Base-by-base conservation (phyloP, 75 land plant species). In the Larix kaempferi region DNA sequence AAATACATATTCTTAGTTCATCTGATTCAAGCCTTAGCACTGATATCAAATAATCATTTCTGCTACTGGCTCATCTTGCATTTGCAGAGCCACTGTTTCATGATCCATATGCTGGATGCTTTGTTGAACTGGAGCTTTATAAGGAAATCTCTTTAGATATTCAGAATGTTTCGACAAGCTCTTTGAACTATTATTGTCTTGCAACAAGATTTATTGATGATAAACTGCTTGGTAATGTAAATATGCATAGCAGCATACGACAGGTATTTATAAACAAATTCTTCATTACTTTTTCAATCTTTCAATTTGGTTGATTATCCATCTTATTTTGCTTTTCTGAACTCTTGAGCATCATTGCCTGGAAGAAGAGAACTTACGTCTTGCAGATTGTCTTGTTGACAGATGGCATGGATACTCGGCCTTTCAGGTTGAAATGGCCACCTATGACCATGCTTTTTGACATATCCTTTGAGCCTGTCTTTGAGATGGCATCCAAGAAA, bases 341-440 rank as follows among this genome's bases (percentile, higher is more conserved):
- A n/a, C 52, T 33, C 27, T 17, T 72, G 12, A 41, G 62, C 54
- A 49, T 6, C 74, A 41, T 5, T 2, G 15, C 35, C 57, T 21
- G 21, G n/a, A 25, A 73, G 23, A 44, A 74, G 77, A 63, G n/a
- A 35, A 39, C 71, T 79, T 37, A 78, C 57, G 25, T 72, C 75
- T 35, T 81, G 73, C 83, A 94, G 96, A 82, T 94, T 84, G 94
- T 94, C 77, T 76, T 94, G 82, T 79, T 91, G 65, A 81, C 92
- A 85, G 96, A 94, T 87, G 96, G 96, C 21, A 94, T 92, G 94
- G 96, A 94, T 72, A 88, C 96, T 27, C 82, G 96, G 21, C 91
- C 96, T 3, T 94, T 80, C 73, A 84, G 96, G 78, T 74, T 94
- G 62, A 81, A 60, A 37, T 94, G 96, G 96, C 96, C 96, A 56